Conservation (phyloP, 331 rosid genomes). For the Spiraea crenata region DNA sequence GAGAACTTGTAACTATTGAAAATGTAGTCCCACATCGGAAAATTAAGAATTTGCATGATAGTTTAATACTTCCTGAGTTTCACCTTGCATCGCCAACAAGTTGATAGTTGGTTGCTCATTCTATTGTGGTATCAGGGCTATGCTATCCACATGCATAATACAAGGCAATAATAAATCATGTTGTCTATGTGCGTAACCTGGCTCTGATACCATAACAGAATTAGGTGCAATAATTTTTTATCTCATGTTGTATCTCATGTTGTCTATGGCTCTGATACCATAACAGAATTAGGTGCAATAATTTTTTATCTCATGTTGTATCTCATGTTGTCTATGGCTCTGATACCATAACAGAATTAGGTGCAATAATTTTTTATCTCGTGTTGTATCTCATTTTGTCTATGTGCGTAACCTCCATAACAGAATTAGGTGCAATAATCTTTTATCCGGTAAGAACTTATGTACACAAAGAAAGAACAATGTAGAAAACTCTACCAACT, state of each 20-base stretch:
- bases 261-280: not conserved
- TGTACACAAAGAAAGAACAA: not conserved
- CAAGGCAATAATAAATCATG: not conserved
- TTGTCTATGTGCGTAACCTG: not conserved
- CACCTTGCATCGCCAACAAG: not conserved
- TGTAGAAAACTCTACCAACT: not conserved
- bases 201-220: not conserved
- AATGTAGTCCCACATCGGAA: not conserved
- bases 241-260: too few relatives aligned
- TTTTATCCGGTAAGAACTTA: not conserved
- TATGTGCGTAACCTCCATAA: not conserved
- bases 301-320: too few relatives aligned
- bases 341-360: not conserved
- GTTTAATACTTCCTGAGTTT: not conserved
- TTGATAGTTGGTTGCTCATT: not conserved
- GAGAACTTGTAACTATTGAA: too few relatives aligned
- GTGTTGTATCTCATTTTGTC: not conserved
- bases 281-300: not conserved
- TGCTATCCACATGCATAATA: not conserved
- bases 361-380: too few relatives aligned
- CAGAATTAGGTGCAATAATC: not conserved
- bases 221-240: too few relatives aligned
- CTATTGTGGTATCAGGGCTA: not conserved
- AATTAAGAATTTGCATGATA: not conserved
- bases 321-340: not conserved